Percentiles rank a stretch among this genome's conserved stretches.
These are phyloP conservation scores for Penicillium salamii DNA, from an alignment of 495 filamentous ascomycete genomes.

Conservation along the genomic window DNA sequence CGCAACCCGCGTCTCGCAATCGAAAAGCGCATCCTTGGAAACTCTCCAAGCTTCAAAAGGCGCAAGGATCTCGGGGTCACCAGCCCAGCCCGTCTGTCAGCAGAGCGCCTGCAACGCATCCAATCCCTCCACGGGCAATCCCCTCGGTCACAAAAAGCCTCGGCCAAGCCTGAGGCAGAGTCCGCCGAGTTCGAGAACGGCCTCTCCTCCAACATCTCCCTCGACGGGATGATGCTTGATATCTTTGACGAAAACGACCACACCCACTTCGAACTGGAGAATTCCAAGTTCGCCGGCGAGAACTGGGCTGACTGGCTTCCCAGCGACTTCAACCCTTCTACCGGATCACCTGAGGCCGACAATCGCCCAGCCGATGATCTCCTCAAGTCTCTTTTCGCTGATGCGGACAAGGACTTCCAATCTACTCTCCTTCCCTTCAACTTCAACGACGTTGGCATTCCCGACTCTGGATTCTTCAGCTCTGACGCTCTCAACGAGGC, in stretches of 20 bases:
- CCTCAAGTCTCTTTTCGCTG: conserved; percentile 40
- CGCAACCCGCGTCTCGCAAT: conserved; percentile 40
- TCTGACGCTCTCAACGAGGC: conserved; percentile 35
- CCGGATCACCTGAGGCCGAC: conserved; percentile 23
- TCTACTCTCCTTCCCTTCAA: conserved; percentile 32
- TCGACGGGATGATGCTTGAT: conserved; percentile 42
- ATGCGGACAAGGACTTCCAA: conserved; percentile 32
- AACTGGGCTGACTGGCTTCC: conserved; percentile 44
- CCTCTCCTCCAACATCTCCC: conserved; percentile 23
- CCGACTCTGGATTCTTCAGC: conserved; percentile 43
- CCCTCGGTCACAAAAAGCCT: conserved; percentile 23
- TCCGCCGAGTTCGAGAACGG: conserved; percentile 6
- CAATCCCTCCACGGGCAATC: conserved; percentile 27
- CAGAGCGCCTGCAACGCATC: conserved; percentile 37
- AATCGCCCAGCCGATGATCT: conserved; percentile 31
- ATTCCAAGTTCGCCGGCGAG: conserved; percentile 18
- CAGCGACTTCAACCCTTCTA: conserved; percentile 34
- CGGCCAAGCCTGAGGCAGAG: conserved; percentile 24
- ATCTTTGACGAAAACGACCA: conserved; percentile 34
- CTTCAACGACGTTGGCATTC: conserved; percentile 22
- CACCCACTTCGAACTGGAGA: conserved; percentile 25
- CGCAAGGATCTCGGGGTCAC: conserved; percentile 24
- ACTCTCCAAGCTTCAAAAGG: conserved; percentile 32
- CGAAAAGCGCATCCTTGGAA: conserved; percentile 44
- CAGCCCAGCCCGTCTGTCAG: conserved; percentile 34